Conservation (phyloP, 106 monocot species). For the Posidonia australis region DNA sequence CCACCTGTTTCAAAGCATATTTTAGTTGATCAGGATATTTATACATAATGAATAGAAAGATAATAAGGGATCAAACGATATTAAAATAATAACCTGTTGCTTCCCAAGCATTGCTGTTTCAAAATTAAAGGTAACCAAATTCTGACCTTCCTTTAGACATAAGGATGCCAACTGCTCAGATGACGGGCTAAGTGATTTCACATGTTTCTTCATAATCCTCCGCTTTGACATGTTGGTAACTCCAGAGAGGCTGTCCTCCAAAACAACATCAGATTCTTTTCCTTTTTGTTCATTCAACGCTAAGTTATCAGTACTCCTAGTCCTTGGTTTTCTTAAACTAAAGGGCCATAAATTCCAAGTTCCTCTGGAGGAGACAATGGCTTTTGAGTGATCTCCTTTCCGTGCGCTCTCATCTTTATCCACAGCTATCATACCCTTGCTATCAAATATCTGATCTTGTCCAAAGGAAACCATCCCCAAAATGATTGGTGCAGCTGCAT, state of each 20-base stretch:
- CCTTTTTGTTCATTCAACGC: neutral
- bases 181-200: conserved; percentile 50
- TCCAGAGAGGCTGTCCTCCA: conserved; percentile 2
- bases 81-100: conserved; percentile 88
- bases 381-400: conserved; percentile 15
- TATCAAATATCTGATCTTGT: conserved; percentile 35
- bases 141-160: conserved; percentile 67
- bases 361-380: conserved; percentile 25
- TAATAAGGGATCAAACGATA: too few species aligned
- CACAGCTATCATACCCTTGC: conserved; percentile 46
- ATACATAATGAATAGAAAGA: too few species aligned
- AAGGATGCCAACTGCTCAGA: conserved; percentile 70
- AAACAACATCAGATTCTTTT: neutral
- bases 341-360: conserved; percentile 79
- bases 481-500: conserved; percentile 45
- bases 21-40: too few species aligned
- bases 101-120: conserved; percentile 73
- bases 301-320: conserved; percentile 22
- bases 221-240: conserved; percentile 12
- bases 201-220: conserved; percentile 30
- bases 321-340: conserved; percentile 36
- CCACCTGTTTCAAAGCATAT: too few species aligned
- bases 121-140: conserved; percentile 67
- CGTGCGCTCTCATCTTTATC: conserved; percentile 17
- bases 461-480: conserved; percentile 55